These are phyloP conservation scores for Talaromyces adpressus DNA, from an alignment of 495 filamentous ascomycete species.

Conservation along the genomic window DNA sequence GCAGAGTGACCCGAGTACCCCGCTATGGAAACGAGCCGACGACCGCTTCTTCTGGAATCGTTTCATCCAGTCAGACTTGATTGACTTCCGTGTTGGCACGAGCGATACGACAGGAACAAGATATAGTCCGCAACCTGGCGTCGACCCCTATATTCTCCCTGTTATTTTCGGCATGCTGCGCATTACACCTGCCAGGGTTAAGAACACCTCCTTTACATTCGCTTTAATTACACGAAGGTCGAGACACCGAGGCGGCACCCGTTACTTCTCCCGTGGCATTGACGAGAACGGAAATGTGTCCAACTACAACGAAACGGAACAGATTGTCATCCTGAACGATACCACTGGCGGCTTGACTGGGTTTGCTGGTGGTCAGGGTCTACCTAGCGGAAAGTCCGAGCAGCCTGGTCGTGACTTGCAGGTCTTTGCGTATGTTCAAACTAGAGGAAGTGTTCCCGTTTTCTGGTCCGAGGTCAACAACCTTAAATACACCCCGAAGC, in stretches of 20 bases:
- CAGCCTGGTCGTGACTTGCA: conserved; percentile 66
- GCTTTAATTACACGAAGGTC: conserved; percentile 82
- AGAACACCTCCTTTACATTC: conserved; percentile 73
- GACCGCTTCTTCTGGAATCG: conserved; percentile 99
- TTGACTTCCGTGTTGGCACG: conserved; percentile 63
- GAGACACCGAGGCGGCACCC: conserved; percentile 77
- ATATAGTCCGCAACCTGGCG: conserved; percentile 62
- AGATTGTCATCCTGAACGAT: conserved; percentile 82
- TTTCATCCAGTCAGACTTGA: conserved; percentile 84
- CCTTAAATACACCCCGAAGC: conserved; percentile 78
- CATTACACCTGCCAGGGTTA: conserved; percentile 74
- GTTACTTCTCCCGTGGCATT: conserved; percentile 90
- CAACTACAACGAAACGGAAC: conserved; percentile 98
- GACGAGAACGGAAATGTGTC: conserved; percentile 90
- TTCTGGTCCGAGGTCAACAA: conserved; percentile 95
- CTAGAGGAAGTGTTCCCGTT: conserved; percentile 86
- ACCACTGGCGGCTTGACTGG: conserved; percentile 64
- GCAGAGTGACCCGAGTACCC: conserved; percentile 55
- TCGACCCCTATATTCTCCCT: conserved; percentile 90
- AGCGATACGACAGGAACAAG: conserved; percentile 37
- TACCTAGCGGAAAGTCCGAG: conserved; percentile 61
- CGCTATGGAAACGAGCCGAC: conserved; percentile 88
- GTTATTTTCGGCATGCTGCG: conserved; percentile 92
- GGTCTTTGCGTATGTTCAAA: conserved; percentile 89
- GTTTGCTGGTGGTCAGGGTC: conserved; percentile 67